Evolutionary conservation across 2,329 filamentous ascomycete genomes (phyloP).

Genomic region (Bipolaris gigantea): DNA sequence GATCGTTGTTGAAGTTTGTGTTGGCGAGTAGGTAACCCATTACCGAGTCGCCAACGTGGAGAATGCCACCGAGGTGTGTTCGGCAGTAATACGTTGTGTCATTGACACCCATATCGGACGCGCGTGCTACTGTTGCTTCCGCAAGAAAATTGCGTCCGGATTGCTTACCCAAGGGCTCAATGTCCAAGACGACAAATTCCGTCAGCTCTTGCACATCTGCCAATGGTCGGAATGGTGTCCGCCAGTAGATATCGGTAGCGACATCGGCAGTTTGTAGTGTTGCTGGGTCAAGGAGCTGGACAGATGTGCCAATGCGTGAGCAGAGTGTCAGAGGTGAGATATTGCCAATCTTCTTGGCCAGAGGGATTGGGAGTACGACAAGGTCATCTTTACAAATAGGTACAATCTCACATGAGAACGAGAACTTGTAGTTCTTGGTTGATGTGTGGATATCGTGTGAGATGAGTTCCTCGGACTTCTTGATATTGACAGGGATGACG

Average conservation of each 20-base stretch:
- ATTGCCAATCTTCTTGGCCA: conserved; percentile 86
- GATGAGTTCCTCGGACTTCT: conserved; percentile 90
- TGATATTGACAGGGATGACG: conserved; percentile 74
- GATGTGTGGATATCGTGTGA: conserved; percentile 91
- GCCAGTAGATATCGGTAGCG: conserved; percentile 83
- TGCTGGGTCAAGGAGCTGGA: conserved; percentile 86
- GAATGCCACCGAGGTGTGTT: conserved; percentile 83
- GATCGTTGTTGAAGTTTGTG: conserved; percentile 87
- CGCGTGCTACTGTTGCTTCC: conserved; percentile 84
- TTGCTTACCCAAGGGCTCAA: conserved; percentile 73
- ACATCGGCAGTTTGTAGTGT: conserved; percentile 91
- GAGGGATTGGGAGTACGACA: conserved; percentile 85
- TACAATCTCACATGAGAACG: conserved; percentile 83
- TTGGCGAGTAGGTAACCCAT: conserved; percentile 92
- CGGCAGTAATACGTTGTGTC: conserved; percentile 86
- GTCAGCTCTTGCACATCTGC: conserved; percentile 82
- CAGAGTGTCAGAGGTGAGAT: conserved; percentile 86
- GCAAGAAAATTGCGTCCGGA: conserved; percentile 83
- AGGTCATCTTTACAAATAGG: conserved; percentile 98
- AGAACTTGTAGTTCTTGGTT: conserved; percentile 92
- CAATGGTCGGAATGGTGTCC: conserved; percentile 79
- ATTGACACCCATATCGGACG: conserved; percentile 82
- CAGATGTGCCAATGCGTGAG: conserved; percentile 81
- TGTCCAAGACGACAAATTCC: conserved; percentile 94
- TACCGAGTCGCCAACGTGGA: conserved; percentile 87